Conservation (phyloP, 2,329 filamentous ascomycete genomes). For the Talaromyces amestolkiae region DNA sequence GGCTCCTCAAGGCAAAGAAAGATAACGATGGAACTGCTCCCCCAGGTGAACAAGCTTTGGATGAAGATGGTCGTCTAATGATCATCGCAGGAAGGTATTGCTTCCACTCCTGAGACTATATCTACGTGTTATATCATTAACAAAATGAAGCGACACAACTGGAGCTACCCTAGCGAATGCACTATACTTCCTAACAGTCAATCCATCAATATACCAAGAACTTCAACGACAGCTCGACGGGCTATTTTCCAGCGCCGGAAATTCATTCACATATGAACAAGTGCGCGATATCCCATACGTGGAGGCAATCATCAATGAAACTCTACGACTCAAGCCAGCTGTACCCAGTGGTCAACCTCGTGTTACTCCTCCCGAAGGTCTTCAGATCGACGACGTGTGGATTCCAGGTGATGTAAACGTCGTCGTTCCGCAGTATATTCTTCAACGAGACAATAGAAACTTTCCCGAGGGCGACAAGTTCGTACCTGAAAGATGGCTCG, state of each 20-base stretch:
- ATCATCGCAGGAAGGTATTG: constrained; percentile 21
- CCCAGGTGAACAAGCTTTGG: constrained; percentile 18
- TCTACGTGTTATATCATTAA: background rate
- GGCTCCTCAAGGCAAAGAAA: constrained; percentile 21
- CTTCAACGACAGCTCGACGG: constrained; percentile 34
- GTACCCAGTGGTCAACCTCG: constrained; percentile 37
- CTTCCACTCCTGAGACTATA: background rate
- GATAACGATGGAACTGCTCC: constrained; percentile 21
- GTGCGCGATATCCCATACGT: constrained; percentile 26
- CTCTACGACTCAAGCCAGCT: constrained; percentile 40
- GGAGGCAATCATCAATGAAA: constrained; percentile 33
- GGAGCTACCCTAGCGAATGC: constrained; percentile 31
- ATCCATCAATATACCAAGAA: constrained; percentile 30
- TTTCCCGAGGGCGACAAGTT: constrained; percentile 22
- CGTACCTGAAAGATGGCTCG: constrained; percentile 28
- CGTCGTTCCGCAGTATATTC: constrained; percentile 20
- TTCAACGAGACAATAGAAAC: constrained; percentile 24
- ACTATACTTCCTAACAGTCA: constrained; percentile 35
- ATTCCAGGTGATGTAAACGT: constrained; percentile 32
- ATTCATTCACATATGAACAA: constrained; percentile 17
- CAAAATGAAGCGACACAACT: constrained; percentile 35
- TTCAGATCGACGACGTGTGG: constrained; percentile 28
- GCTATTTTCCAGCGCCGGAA: constrained; percentile 23
- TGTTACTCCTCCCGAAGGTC: constrained; percentile 38
- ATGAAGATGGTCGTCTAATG: constrained; percentile 21